Percentiles rank a stretch among this genome's conserved stretches.
These are phyloP conservation scores for Solanum neorickii DNA, from an alignment of 257 asterid genomes.

Conservation along the genomic window DNA sequence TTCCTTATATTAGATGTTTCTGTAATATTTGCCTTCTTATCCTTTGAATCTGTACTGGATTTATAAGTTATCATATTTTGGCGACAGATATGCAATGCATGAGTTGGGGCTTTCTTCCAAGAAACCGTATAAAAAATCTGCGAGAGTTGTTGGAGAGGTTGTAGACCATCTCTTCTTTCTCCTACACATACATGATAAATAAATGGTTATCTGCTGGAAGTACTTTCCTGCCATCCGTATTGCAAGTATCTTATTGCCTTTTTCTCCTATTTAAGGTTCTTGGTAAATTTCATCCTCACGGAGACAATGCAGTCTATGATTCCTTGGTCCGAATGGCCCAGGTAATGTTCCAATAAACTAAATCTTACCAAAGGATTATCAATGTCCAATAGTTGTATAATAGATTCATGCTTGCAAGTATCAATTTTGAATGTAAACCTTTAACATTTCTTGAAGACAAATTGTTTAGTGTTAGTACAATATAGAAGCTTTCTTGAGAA, in stretches of 20 bases:
- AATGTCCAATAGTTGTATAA: not conserved
- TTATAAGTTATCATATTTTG: not conserved
- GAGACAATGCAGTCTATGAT: constrained; percentile 92
- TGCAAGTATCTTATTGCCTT: not conserved
- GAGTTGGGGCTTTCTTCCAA: constrained; percentile 88
- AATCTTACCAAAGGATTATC: not conserved
- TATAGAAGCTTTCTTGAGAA: not conserved
- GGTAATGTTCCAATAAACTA: constrained; percentile 26
- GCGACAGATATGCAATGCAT: constrained; percentile 84
- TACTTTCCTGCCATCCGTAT: not conserved
- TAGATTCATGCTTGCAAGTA: not conserved
- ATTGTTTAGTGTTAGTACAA: not conserved
- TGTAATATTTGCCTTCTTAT: not conserved
- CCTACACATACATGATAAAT: not conserved
- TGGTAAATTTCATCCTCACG: constrained; percentile 97
- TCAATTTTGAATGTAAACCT: not conserved
- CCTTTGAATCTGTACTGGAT: not conserved
- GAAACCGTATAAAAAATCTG: constrained; percentile 93
- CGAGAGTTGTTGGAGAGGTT: constrained; percentile 99
- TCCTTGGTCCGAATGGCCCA: constrained; percentile 99
- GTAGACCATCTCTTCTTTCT: constrained; percentile 9
- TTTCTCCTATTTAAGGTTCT: constrained; percentile 49
- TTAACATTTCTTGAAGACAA: not conserved
- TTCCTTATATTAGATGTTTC: not conserved
- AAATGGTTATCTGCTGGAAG: not conserved